Evolutionary conservation across 2,329 filamentous ascomycete species (phyloP).

Genomic region (Epichloe scottii): DNA sequence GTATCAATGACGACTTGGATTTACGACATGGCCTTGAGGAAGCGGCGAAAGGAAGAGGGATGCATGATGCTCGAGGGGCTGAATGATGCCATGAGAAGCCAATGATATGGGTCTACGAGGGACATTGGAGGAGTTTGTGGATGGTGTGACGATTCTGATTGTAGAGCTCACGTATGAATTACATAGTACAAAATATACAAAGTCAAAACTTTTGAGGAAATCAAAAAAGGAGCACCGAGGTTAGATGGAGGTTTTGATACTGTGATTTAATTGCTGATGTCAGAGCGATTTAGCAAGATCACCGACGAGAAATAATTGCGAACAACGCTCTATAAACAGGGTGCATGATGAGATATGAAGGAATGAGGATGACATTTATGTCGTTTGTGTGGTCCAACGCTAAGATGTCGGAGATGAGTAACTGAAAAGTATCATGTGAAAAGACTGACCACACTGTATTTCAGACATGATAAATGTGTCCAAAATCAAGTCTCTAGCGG

Average conservation of each 20-base stretch:
- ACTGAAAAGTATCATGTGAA: too few species aligned
- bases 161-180: constrained; percentile 15
- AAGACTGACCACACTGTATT: too few species aligned
- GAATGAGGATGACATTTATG: too few species aligned
- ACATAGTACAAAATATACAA: not conserved
- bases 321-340: not conserved
- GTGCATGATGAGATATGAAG: not conserved
- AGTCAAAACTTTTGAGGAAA: constrained; percentile 13
- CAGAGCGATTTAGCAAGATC: too few species aligned
- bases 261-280: not conserved
- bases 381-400: not conserved
- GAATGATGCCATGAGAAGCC: constrained; percentile 3
- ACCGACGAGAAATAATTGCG: not conserved
- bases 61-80: not conserved
- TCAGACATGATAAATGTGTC: too few species aligned
- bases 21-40: constrained; percentile 6
- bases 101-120: not conserved
- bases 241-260: constrained; percentile 1
- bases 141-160: constrained; percentile 14
- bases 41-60: not conserved
- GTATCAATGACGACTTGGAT: constrained; percentile 11
- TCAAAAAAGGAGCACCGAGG: constrained; percentile 12
- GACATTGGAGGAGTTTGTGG: constrained; percentile 8
- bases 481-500: not conserved
- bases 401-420: too few species aligned